Base-by-base conservation (phyloP, 345 rosid species). In the Linum usitatissimum region DNA sequence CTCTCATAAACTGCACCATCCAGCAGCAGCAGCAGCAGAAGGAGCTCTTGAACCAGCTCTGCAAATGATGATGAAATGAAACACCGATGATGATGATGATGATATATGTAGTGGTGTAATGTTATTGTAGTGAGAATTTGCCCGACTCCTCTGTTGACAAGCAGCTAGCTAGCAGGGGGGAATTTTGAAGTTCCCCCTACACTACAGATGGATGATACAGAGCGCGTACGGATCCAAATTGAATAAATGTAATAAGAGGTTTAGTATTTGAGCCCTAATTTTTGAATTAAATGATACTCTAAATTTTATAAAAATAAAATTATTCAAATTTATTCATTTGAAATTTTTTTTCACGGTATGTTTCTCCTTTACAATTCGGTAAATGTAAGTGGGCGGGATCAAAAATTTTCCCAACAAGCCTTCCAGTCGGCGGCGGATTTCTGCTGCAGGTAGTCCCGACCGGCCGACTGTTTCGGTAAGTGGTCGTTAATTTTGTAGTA, bases 1-100 rank as follows among this genome's bases (percentile, higher is more conserved):
- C 90, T 0, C 76, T 72, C 0, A 64, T 73, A 56, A 79, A 78
- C 61, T 63, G 76, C 63, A 81, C 74, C 71, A 60, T 65, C 57
- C 17, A 62, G 73, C 71, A 70, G 60, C 75, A 67, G 10, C 78
- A 69, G 67, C 54, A 42, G 28, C 10, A 18, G 36, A 62, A 64
- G 62, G 72, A 60, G 45, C 34, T 70, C 28, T 55, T 83, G 42
- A 80, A 69, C 57, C 78, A 68, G 71, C 48, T 40, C 48, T 40
- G 48, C 48, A 40, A 40, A 2, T 40, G 48, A 40, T 6, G 8
- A 40, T 40, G 8, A 7, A 12, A 40, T 40, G 8, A 7, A 40
- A 40, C 48, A 7, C 48, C 48, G 8, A 7, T 12, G 2, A 6
- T 7, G 10, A 7, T 12, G 2, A 6, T 7, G 10, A 40, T 40